A percentile compares a stretch with the other conserved stretches of the same genome.
phyloP scores from a whole-genome alignment of 1,284 basidiomycete species.

The Sanghuangporus weigelae region DNA sequence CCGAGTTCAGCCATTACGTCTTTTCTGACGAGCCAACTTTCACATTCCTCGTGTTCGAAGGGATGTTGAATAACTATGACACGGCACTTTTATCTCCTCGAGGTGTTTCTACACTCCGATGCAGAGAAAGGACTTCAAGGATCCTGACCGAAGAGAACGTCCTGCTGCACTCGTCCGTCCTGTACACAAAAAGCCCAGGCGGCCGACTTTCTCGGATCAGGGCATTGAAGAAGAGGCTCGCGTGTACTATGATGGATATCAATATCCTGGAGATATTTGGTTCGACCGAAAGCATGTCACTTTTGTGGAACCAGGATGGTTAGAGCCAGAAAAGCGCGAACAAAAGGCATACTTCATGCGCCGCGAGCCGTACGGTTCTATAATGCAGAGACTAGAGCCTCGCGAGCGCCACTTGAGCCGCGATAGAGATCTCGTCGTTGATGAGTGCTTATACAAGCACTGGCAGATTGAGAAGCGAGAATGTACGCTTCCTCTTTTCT shows the following conservation, averaged over 20 bases:
- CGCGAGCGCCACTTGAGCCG: constrained; percentile 9
- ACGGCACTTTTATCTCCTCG: constrained; percentile 10
- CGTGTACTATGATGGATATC: constrained; percentile 3
- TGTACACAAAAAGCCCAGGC: neutral
- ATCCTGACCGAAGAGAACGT: neutral
- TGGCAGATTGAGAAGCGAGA: constrained; percentile 18
- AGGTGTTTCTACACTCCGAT: constrained; percentile 12
- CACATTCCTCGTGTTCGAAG: constrained; percentile 17
- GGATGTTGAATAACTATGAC: constrained; percentile 14
- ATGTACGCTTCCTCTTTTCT: neutral
- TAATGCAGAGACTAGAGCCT: constrained; percentile 14
- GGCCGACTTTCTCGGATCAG: constrained; percentile 12
- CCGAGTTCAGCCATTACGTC: constrained; percentile 16
- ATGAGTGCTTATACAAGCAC: constrained; percentile 19
- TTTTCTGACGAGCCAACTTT: constrained; percentile 16
- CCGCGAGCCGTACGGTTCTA: constrained; percentile 8
- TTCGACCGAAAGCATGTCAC: constrained; percentile 8
- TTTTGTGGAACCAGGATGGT: constrained; percentile 17
- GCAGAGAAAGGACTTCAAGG: neutral
- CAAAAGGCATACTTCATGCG: constrained; percentile 19
- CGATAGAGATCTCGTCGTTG: constrained; percentile 10
- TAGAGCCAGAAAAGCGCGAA: constrained; percentile 9
- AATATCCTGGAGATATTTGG: constrained; percentile 11
- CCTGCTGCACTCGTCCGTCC: constrained; percentile 3
- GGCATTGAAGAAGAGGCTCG: constrained; percentile 9